Percentiles rank a stretch among this genome's conserved stretches.
phyloP scores from a whole-genome alignment of 2,329 filamentous ascomycete genomes.

The Diatrype stigma region DNA sequence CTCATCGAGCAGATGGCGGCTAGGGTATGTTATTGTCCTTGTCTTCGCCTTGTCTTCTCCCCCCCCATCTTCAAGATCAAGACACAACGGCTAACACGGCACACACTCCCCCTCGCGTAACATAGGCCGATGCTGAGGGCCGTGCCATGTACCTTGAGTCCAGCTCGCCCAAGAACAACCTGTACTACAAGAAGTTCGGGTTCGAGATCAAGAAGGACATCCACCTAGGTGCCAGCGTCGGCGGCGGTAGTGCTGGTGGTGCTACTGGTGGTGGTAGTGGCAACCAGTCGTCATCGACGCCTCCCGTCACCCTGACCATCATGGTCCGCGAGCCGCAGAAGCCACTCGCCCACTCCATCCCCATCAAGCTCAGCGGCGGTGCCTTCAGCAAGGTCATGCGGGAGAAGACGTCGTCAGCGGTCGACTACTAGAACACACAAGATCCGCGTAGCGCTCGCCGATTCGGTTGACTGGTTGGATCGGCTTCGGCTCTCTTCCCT shows the following conservation, averaged over 20 bases:
- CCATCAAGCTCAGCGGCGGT: constrained; percentile 28
- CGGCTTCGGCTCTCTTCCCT: neutral
- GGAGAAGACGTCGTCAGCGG: neutral
- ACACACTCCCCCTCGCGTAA: neutral
- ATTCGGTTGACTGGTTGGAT: too few species aligned
- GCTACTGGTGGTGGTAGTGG: constrained; percentile 9
- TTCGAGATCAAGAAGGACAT: constrained; percentile 65
- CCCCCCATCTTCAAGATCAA: too few species aligned
- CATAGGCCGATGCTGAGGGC: constrained; percentile 63
- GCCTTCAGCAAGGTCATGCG: constrained; percentile 21
- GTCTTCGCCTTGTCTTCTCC: neutral
- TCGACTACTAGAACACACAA: too few species aligned
- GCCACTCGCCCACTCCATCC: constrained; percentile 27
- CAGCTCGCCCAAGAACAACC: constrained; percentile 62
- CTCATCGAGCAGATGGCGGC: constrained; percentile 66
- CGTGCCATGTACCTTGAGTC: constrained; percentile 75
- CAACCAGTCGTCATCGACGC: constrained; percentile 25
- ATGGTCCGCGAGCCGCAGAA: constrained; percentile 73
- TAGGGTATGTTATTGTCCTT: constrained; percentile 41
- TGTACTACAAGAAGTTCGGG: constrained; percentile 71
- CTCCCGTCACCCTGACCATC: constrained; percentile 64
- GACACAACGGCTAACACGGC: too few species aligned
- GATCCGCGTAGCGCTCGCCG: too few species aligned
- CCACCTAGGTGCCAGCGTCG: constrained; percentile 38
- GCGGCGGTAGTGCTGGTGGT: neutral